Base-by-base conservation (phyloP, 306 rosid species). In the Nissolia schottii region DNA sequence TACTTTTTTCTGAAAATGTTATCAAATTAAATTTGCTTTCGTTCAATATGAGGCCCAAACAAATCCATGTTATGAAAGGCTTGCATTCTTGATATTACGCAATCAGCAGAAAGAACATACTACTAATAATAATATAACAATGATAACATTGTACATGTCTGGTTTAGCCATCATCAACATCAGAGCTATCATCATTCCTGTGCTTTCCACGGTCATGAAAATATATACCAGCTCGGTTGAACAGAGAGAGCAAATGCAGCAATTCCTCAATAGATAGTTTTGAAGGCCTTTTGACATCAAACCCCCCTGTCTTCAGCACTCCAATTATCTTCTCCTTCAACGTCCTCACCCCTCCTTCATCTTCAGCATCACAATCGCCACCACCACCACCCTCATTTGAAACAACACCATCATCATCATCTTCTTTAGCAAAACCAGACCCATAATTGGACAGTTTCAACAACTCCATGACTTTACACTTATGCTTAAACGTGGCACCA, bases 401-500 rank as follows among this genome's bases (percentile, higher is more conserved):
- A 71, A 43, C 11, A 25, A 28, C 29, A 23, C 19, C 14, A 24
- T 20, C 59, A 23, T 25, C 14, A 24, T 20, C 59, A 37, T 71
- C 73, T 9, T n/a, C 46, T 43, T 12, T 6, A 13, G 25, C 53
- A 58, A 46, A 40, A 56, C 66, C 69, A 2, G 43, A 12, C 9
- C 34, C 14, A 37, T n/a, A n/a, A n/a, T 71, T 74, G 23, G 80
- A 82, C 37, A 81, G 20, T 28, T 65, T 62, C 23, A 89, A 58
- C 31, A 93, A 79, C 73, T 88, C 85, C 67, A 63, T 50, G 43
- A 86, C 63, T 67, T 81, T 87, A 79, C 81, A 81, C 81, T 94
- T 94, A 25, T 78, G 86, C 88, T 82, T 94, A 74, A 91, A 89
- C 0, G 79, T 80, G 1, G 96, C 90, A 9, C 96, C 96, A n/a